Evolutionary conservation across 202 grass and related monocot genomes (phyloP), one percentile per base, ranked within the genome.

Genomic region (Musa balbisiana): DNA sequence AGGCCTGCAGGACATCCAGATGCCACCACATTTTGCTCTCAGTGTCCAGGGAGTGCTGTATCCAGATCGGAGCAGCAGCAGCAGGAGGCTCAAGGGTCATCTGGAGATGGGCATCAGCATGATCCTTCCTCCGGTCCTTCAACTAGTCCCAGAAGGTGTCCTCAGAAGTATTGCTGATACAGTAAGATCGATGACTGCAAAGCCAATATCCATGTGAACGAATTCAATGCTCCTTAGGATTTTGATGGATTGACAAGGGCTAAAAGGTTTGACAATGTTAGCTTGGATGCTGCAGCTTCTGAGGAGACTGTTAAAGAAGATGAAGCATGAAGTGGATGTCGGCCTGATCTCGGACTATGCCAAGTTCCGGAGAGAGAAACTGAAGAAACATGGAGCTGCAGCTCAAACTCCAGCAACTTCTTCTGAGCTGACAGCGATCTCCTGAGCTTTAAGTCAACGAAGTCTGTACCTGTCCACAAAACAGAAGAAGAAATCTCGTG

Each of bases 101-200:
- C 75, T 98, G 74, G 91, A 98, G 81, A 91, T 93, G 84, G 79
- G 73, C 60, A 84, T 92, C 55, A 86, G 86, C 55, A 88, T 91
- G 82, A 82, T 86, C 76, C 90, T 92, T 60, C 93, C 91, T 67
- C 93, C 90, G 4, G 80, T 87, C 65, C 87, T 98, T 24, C 68
- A 83, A 26, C 73, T 98, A 14, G 81, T 93, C 29, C 88, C 93
- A 1, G 87, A 86, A 69, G 76, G 49, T 74, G 80, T 93, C 74
- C 84, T 98, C 80, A 84, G 71, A 81, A 83, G 86, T 81, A 85
- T 91, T 76, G 91, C 76, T 64, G 90, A 98, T 67, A 66, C 90
- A 11, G 93, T 89, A 63, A 11, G 83, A 4, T 56, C 51, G 22
- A 52, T 51, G 51, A 5, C 53, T 53, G 49, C 1, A 55, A 11